phyloP scores from a whole-genome alignment of 2,329 filamentous ascomycete species.

The Monosporascus sp. region DNA sequence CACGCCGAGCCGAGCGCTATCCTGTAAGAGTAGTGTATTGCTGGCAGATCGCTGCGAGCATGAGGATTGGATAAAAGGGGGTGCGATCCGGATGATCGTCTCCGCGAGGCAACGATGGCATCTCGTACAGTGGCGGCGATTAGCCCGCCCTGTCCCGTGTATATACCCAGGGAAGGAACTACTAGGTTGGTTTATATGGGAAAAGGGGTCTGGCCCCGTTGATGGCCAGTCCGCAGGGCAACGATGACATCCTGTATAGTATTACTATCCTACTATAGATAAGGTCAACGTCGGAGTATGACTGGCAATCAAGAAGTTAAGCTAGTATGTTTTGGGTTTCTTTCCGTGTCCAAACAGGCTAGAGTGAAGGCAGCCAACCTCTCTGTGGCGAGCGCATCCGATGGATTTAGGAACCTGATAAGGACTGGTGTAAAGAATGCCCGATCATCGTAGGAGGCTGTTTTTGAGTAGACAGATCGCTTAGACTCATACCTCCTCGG shows the following conservation, averaged over 20 bases:
- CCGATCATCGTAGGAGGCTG: too few species aligned
- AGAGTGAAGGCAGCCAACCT: too few species aligned
- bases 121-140: slow-evolving; percentile 15
- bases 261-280: slow-evolving; percentile 4
- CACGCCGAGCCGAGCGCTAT: not conserved
- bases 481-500: too few species aligned
- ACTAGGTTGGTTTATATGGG: slow-evolving; percentile 22
- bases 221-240: slow-evolving; percentile 19
- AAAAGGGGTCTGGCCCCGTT: slow-evolving; percentile 15
- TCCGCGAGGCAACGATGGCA: slow-evolving; percentile 25
- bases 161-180: slow-evolving; percentile 16
- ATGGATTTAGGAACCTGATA: too few species aligned
- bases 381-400: too few species aligned
- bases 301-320: too few species aligned
- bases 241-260: slow-evolving; percentile 24
- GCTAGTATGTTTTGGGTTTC: too few species aligned
- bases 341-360: too few species aligned
- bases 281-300: too few species aligned
- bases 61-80: slow-evolving; percentile 7
- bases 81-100: slow-evolving; percentile 12
- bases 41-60: not conserved
- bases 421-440: too few species aligned
- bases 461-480: too few species aligned
- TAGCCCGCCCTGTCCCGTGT: slow-evolving; percentile 3
- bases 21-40: slow-evolving; percentile 9